A percentile compares a stretch with the other conserved stretches of the same genome.
Conservation (phyloP, 106 monocot species). For the Phalaenopsis equestris region DNA sequence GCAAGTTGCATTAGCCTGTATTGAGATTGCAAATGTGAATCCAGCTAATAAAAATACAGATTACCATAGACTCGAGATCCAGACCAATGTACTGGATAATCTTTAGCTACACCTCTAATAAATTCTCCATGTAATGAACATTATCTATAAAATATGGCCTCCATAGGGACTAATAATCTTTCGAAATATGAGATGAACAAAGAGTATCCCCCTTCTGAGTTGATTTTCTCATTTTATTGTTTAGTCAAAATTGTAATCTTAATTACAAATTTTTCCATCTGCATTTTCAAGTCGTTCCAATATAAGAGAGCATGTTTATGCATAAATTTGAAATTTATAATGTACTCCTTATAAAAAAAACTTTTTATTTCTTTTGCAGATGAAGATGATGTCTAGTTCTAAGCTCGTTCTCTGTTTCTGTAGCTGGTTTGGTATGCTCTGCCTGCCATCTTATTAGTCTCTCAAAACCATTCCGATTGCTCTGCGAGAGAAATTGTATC, state of each 20-base stretch:
- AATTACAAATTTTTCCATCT: neutral
- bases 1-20: too few species aligned
- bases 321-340: too few species aligned
- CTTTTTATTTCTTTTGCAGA: neutral
- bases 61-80: too few species aligned
- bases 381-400: neutral
- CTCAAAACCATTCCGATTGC: neutral
- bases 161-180: neutral
- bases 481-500: neutral
- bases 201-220: neutral
- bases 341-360: neutral
- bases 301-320: too few species aligned
- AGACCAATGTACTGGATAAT: too few species aligned
- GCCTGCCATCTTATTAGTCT: too few species aligned
- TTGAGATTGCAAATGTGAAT: too few species aligned
- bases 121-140: too few species aligned
- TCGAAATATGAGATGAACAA: neutral
- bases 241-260: neutral
- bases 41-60: too few species aligned
- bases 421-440: too few species aligned
- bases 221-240: neutral
- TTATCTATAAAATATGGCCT: neutral
- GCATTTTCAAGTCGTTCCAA: too few species aligned
- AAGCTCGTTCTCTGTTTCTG: neutral
- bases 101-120: too few species aligned